A percentile compares a stretch with the other conserved stretches of the same genome.
phyloP scores from a whole-genome alignment of 2,329 filamentous ascomycete genomes.

The Alternaria ethzedia region DNA sequence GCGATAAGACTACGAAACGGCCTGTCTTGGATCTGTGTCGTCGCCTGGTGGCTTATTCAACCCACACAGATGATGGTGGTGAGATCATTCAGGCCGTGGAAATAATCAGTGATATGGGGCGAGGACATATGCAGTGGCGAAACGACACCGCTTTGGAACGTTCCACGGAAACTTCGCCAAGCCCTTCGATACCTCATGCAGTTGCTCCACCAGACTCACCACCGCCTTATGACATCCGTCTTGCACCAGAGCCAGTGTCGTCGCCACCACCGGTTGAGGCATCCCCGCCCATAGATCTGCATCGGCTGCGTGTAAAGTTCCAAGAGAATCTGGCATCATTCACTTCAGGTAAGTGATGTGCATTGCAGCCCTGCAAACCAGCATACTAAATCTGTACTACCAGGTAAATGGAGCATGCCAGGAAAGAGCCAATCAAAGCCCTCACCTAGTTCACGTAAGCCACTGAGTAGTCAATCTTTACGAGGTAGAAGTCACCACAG shows the following conservation, averaged over 20 bases:
- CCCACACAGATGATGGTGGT: neutral
- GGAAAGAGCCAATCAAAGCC: neutral
- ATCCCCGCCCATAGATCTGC: neutral
- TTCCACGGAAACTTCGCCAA: neutral
- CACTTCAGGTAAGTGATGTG: neutral
- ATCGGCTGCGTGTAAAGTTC: neutral
- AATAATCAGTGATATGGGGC: neutral
- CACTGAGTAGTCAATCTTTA: too few relatives aligned
- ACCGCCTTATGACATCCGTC: neutral
- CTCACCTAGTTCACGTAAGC: neutral
- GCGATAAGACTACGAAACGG: neutral
- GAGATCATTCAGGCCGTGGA: neutral
- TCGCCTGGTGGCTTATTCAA: neutral
- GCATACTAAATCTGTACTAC: neutral
- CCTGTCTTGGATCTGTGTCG: neutral
- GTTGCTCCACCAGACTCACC: too few relatives aligned
- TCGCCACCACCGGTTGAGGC: neutral
- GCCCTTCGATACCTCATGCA: neutral
- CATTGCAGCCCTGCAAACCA: neutral
- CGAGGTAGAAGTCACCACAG: neutral
- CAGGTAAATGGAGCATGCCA: neutral
- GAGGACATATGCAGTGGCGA: neutral
- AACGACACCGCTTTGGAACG: neutral
- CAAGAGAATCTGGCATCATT: neutral
- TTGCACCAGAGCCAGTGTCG: neutral